Base-by-base conservation (phyloP, 805 yeast species). In the Ogataea dorogensis region DNA sequence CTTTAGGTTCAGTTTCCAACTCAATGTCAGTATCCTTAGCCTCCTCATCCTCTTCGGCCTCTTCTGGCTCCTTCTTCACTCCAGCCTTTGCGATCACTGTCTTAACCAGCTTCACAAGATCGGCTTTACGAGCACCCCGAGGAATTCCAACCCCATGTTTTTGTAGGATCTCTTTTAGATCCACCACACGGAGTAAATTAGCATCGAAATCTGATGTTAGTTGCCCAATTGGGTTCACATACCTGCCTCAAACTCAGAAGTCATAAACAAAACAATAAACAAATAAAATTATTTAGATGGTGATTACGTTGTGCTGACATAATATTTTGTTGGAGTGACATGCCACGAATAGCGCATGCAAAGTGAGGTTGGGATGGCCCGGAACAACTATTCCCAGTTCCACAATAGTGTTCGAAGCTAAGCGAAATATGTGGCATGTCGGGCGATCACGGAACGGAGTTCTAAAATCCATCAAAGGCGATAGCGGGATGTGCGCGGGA, bases 121-220 rank as follows among this genome's bases (percentile, higher is more conserved):
- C 76, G 2, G 75, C 67, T 57, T 89, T 88, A 52, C 79, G 82
- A 7, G 83, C 76, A 31, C 67, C 65, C 2, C 79, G 59, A 0
- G 81, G 65, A 54, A 67, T 75, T 0, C 55, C 54, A 11, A 87
- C 64, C n/a, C 71, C 68, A 53, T 85, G 70, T 29, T 70, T 73
- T 7, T 62, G 56, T 27, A 89, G 64, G 14, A 85, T 66, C 17
- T 73, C 67, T 49, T 86, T 73, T 51, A 88, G 67, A 42, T 83
- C 78, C 5, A 83, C 75, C 17, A 84, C 81, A 42, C 76, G 77
- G 40, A 81, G 63, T 16, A 68, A 58, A 12, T 67, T 59, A 9
- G 87, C 82, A 54, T 85, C 79, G 56, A 83, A 83, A n/a, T 71
- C 86, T 59, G 29, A 11, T 10, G 32, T 33, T 33, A 35, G 33